Percentiles rank a stretch among this genome's conserved stretches.
Evolutionary conservation across 352 stramenopile species (phyloP).

Genomic region (Pythium rishiriense): DNA sequence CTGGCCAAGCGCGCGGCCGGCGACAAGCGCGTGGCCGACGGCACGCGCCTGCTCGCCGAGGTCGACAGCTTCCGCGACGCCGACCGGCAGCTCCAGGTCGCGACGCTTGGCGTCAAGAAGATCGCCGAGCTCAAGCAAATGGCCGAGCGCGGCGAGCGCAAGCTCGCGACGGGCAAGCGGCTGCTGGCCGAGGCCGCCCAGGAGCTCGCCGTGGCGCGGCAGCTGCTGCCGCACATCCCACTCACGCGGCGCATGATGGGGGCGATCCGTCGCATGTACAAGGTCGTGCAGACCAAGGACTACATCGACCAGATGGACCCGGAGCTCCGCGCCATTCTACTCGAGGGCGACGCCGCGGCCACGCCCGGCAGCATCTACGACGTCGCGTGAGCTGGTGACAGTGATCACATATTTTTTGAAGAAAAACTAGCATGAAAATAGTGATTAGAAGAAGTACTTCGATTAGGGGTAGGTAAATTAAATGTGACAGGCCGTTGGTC

Average conservation of each 20-base stretch:
- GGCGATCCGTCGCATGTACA: slow-evolving; percentile 39
- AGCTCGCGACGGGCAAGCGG: slow-evolving; percentile 29
- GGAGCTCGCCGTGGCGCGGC: slow-evolving; percentile 27
- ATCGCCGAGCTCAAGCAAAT: slow-evolving; percentile 37
- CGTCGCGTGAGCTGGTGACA: slow-evolving; percentile 15
- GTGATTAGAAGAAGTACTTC: too few relatives aligned
- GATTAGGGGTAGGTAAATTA: too few relatives aligned
- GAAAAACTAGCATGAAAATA: too few relatives aligned
- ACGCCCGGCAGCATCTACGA: slow-evolving; percentile 30
- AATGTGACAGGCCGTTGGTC: too few relatives aligned
- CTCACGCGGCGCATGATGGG: slow-evolving; percentile 38
- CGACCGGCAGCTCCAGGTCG: slow-evolving; percentile 35
- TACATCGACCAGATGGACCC: slow-evolving; percentile 45
- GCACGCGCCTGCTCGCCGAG: slow-evolving; percentile 27
- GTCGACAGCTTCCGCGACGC: slow-evolving; percentile 31
- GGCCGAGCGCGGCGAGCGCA: slow-evolving; percentile 31
- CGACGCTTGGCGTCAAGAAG: slow-evolving; percentile 34
- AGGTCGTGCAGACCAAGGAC: slow-evolving; percentile 43
- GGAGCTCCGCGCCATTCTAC: slow-evolving; percentile 32
- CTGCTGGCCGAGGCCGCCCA: slow-evolving; percentile 31
- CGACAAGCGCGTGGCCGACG: slow-evolving; percentile 53
- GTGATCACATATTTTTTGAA: too few relatives aligned
- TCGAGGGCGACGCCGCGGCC: slow-evolving; percentile 23
- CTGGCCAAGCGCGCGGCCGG: slow-evolving; percentile 54
- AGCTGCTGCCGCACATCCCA: slow-evolving; percentile 37